Conservation (phyloP, 257 asterid species). For the Mentha longifolia region DNA sequence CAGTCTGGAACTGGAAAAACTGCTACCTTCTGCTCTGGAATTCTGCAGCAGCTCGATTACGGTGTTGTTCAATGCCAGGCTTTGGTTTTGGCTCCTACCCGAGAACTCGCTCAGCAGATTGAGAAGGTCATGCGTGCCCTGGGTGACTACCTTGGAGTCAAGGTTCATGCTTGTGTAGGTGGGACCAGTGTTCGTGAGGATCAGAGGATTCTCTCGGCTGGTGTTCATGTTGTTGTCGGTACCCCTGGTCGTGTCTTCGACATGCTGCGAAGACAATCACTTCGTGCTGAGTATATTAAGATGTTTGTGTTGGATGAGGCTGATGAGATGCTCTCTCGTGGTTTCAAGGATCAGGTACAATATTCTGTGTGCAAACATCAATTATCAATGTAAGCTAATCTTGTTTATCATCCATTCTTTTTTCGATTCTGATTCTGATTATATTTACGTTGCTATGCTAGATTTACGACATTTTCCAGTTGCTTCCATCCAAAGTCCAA, state of each 20-base stretch:
- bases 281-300: slow-evolving; percentile 64
- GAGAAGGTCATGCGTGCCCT: slow-evolving; percentile 90
- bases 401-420: not conserved
- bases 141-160: slow-evolving; percentile 88
- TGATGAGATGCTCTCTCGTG: slow-evolving; percentile 87
- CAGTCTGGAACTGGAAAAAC: slow-evolving; percentile 89
- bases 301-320: slow-evolving; percentile 93
- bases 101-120: slow-evolving; percentile 83
- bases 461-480: slow-evolving; percentile 80
- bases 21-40: slow-evolving; percentile 86
- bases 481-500: slow-evolving; percentile 74
- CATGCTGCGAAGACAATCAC: slow-evolving; percentile 72
- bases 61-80: slow-evolving; percentile 73
- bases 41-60: slow-evolving; percentile 80
- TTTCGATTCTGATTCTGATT: not conserved
- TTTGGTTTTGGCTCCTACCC: slow-evolving; percentile 77
- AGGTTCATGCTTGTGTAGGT: slow-evolving; percentile 89
- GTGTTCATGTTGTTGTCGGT: slow-evolving; percentile 88
- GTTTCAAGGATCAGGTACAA: slow-evolving; percentile 83
- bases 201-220: slow-evolving; percentile 72
- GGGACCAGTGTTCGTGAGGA: slow-evolving; percentile 93
- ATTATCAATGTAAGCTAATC: too few species aligned
- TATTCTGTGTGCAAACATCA: not conserved
- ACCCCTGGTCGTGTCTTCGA: slow-evolving; percentile 94
- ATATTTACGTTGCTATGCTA: slow-evolving; percentile 17